Conservation (phyloP, 2,329 filamentous ascomycete genomes). For the Ceratocystis cacaofunesta region DNA sequence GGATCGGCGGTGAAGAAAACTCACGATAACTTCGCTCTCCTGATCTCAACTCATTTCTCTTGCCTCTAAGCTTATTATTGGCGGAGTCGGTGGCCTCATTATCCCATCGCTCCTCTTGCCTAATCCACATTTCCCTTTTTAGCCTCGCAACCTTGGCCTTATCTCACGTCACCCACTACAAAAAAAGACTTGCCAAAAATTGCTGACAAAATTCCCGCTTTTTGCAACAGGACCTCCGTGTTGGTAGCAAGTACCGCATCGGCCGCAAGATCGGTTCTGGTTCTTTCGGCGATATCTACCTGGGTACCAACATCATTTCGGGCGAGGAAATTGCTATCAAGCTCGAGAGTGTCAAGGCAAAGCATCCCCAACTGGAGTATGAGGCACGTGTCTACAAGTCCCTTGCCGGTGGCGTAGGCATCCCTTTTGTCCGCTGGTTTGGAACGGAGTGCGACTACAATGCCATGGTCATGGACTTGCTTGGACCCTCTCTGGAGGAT, state of each 20-base stretch:
- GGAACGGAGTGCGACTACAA: constrained; percentile 99
- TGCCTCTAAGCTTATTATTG: not conserved
- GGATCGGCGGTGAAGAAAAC: not conserved
- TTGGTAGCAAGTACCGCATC: constrained; percentile 99
- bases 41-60: not conserved
- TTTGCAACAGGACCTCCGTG: constrained; percentile 68
- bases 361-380: constrained; percentile 97
- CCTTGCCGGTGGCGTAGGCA: constrained; percentile 90
- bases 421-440: constrained; percentile 98
- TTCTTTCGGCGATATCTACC: constrained; percentile 95
- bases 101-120: not conserved
- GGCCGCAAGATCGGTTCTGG: constrained; percentile 98
- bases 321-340: constrained; percentile 99
- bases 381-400: constrained; percentile 86
- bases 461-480: constrained; percentile 95
- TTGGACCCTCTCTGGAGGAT: constrained; percentile 90
- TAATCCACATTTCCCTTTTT: not conserved
- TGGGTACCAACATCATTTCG: constrained; percentile 98
- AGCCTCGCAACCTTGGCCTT: not conserved
- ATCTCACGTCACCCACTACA: not conserved
- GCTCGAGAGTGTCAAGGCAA: constrained; percentile 97
- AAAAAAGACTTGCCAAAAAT: not conserved
- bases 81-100: constrained; percentile 3
- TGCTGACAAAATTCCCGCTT: constrained; percentile 6
- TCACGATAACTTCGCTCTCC: not conserved